These are phyloP conservation scores for Corylus heterophylla DNA, from an alignment of 306 rosid genomes.

Conservation along the genomic window DNA sequence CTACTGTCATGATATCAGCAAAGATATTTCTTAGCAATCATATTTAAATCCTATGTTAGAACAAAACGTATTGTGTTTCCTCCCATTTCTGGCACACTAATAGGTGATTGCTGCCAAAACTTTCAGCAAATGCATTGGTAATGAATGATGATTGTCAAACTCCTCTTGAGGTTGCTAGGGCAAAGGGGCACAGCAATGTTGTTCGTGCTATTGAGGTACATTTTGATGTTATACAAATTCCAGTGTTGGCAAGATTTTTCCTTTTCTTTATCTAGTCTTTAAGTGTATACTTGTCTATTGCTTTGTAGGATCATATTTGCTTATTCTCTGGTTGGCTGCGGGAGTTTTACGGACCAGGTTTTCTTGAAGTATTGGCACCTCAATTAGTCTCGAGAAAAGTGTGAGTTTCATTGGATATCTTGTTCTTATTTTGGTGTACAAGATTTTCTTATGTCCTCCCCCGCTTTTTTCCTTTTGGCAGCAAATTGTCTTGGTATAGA, in stretches of 20 bases:
- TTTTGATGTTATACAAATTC: conserved; percentile 15
- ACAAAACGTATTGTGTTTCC: neutral
- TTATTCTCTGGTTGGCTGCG: conserved; percentile 96
- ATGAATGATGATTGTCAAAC: conserved; percentile 96
- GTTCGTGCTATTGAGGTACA: conserved; percentile 88
- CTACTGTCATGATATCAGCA: conserved; percentile 8
- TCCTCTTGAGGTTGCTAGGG: conserved; percentile 89
- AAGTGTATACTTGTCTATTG: conserved; percentile 23
- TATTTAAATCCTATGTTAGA: conserved; percentile 19
- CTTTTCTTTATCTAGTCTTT: conserved; percentile 8
- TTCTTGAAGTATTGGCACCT: conserved; percentile 85
- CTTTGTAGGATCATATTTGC: conserved; percentile 73
- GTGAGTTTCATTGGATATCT: conserved; percentile 52
- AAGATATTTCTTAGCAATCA: conserved; percentile 8
- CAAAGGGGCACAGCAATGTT: conserved; percentile 68
- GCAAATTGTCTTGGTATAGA: conserved; percentile 8
- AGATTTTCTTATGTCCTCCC: neutral
- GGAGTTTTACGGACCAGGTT: conserved; percentile 88
- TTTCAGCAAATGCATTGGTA: conserved; percentile 78
- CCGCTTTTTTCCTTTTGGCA: neutral
- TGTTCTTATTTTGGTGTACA: conserved; percentile 30
- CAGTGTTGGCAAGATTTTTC: conserved; percentile 22
- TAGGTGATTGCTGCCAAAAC: conserved; percentile 19
- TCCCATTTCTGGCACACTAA: conserved; percentile 4
- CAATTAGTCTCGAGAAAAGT: conserved; percentile 78